Evolutionary conservation across 768 basidiomycete genomes (phyloP).

Genomic region (Hortiboletus flavorubellus): DNA sequence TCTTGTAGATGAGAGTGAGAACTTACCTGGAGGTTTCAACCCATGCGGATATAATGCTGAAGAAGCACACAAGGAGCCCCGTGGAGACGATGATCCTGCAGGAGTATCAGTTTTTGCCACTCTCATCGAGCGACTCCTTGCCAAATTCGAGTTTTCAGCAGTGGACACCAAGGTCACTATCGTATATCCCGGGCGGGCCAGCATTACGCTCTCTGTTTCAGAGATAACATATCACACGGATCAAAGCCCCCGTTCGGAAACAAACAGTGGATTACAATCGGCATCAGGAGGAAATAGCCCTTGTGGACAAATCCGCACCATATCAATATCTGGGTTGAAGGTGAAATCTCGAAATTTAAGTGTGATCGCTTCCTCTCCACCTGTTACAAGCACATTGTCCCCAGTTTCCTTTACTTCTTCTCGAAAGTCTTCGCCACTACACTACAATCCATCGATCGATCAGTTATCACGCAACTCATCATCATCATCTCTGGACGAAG

Average conservation of each 20-base stretch:
- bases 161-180: constrained; percentile 64
- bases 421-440: constrained; percentile 6
- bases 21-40: constrained; percentile 67
- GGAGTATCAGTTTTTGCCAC: constrained; percentile 81
- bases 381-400: constrained; percentile 23
- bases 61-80: constrained; percentile 28
- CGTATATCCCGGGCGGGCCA: constrained; percentile 60
- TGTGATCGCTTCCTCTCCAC: constrained; percentile 15
- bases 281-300: constrained; percentile 9
- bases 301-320: constrained; percentile 39
- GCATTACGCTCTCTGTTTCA: constrained; percentile 56
- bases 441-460: neutral
- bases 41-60: constrained; percentile 44
- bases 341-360: constrained; percentile 49
- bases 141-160: constrained; percentile 76
- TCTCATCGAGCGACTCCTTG: constrained; percentile 73
- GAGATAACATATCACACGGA: constrained; percentile 57
- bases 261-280: constrained; percentile 27
- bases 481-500: constrained; percentile 62
- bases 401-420: constrained; percentile 25
- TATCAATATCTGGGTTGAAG: constrained; percentile 55
- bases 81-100: constrained; percentile 55
- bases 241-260: constrained; percentile 2
- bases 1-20: constrained; percentile 35
- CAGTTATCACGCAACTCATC: constrained; percentile 48